phyloP scores from a whole-genome alignment of 495 filamentous ascomycete species.

The Daldinia childiae region DNA sequence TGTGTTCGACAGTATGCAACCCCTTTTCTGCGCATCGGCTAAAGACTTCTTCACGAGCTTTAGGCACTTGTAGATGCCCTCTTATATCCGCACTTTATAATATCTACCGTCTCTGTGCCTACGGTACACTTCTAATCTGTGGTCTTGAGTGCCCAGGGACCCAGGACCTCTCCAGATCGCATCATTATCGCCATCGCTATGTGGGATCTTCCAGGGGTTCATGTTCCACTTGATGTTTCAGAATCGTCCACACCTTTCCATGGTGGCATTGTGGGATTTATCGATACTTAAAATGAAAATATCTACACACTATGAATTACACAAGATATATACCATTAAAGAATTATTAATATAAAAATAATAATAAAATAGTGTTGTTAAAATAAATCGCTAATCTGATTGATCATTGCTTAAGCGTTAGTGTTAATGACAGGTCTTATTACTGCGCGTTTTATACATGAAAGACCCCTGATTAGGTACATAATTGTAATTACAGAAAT shows the following conservation, averaged over 20 bases:
- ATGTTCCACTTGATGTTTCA: conserved; percentile 48
- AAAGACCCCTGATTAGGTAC: not conserved
- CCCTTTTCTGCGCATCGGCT: conserved; percentile 39
- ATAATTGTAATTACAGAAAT: not conserved
- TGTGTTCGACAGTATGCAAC: conserved; percentile 11
- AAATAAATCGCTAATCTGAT: conserved; percentile 19
- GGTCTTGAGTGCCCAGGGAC: conserved; percentile 14
- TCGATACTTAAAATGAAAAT: conserved; percentile 18
- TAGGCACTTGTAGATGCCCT: conserved; percentile 13
- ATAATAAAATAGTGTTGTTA: conserved; percentile 2
- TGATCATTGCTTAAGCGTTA: conserved; percentile 1
- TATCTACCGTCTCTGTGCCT: not conserved
- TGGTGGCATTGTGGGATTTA: conserved; percentile 22
- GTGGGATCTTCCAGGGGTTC: conserved; percentile 41
- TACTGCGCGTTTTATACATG: not conserved
- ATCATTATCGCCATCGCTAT: conserved; percentile 40
- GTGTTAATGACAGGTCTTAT: conserved; percentile 2
- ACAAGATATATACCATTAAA: conserved; percentile 12
- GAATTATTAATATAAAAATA: conserved; percentile 7
- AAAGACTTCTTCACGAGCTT: conserved; percentile 24
- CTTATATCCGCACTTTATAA: conserved; percentile 4
- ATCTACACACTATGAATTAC: conserved; percentile 4
- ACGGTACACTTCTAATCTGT: not conserved
- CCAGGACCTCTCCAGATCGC: conserved; percentile 33
- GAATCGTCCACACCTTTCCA: conserved; percentile 34